phyloP scores from a whole-genome alignment of 345 rosid species.

The Boechera divaricarpa region DNA sequence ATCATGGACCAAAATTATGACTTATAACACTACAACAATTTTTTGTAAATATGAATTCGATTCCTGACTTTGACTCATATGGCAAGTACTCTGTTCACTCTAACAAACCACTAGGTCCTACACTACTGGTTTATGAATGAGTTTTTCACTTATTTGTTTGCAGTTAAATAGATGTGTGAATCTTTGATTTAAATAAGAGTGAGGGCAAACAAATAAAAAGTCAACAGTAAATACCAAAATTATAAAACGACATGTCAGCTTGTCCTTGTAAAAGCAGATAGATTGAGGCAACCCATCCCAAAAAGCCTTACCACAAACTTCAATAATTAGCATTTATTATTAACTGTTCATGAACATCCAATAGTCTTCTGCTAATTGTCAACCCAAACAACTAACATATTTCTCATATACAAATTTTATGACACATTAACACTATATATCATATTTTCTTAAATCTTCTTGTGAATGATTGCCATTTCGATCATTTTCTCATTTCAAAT shows the following conservation, averaged over 20 bases:
- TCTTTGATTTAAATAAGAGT: neutral
- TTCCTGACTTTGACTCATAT: neutral
- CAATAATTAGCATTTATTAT: slow-evolving; percentile 46
- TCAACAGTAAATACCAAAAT: slow-evolving; percentile 45
- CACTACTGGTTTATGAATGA: neutral
- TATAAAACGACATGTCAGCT: slow-evolving; percentile 33
- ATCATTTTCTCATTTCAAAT: neutral
- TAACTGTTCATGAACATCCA: slow-evolving; percentile 32
- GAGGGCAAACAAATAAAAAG: slow-evolving; percentile 27
- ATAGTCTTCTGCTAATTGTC: slow-evolving; percentile 20
- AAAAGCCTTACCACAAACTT: slow-evolving; percentile 38
- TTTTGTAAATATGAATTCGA: neutral
- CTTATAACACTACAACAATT: neutral
- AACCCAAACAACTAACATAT: neutral
- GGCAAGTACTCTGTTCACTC: neutral
- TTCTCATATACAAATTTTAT: neutral
- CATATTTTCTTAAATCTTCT: neutral
- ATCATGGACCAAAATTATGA: no score
- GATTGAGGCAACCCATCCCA: slow-evolving; percentile 39
- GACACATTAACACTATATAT: neutral
- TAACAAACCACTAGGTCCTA: neutral
- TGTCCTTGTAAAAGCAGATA: slow-evolving; percentile 45
- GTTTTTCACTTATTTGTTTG: neutral
- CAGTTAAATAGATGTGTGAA: neutral
- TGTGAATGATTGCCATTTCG: no score